Conservation (phyloP, 106 monocot genomes). For the Amphibolis antarctica region DNA sequence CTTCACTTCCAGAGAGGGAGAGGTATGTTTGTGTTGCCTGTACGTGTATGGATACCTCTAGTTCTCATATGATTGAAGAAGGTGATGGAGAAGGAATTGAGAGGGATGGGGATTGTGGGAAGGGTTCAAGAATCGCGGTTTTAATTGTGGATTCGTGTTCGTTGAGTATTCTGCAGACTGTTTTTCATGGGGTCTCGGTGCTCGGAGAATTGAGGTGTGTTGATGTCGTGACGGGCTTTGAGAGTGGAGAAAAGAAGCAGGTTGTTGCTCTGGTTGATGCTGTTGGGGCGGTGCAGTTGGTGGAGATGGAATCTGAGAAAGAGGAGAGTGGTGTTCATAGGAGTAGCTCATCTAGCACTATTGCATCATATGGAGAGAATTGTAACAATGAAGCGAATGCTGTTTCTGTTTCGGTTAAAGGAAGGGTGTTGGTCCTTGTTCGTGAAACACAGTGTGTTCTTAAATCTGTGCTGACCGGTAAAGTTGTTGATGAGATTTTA, state of each 20-base stretch:
- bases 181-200: slow-evolving; percentile 33
- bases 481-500: slow-evolving; percentile 34
- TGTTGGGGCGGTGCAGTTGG: slow-evolving; percentile 31
- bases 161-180: slow-evolving; percentile 38
- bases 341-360: slow-evolving; percentile 16
- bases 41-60: slow-evolving; percentile 9
- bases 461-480: slow-evolving; percentile 32
- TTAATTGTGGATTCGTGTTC: slow-evolving; percentile 51
- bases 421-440: slow-evolving; percentile 39
- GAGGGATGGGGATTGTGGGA: neutral
- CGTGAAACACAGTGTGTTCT: slow-evolving; percentile 31
- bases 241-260: slow-evolving; percentile 7
- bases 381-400: slow-evolving; percentile 9
- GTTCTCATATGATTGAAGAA: neutral
- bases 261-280: slow-evolving; percentile 36
- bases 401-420: slow-evolving; percentile 22
- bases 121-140: slow-evolving; percentile 22
- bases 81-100: slow-evolving; percentile 1
- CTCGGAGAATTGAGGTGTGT: slow-evolving; percentile 33
- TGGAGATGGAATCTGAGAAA: slow-evolving; percentile 23
- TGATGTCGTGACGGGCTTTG: slow-evolving; percentile 11
- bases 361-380: slow-evolving; percentile 14
- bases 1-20: slow-evolving; percentile 21
- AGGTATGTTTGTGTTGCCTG: slow-evolving; percentile 41
- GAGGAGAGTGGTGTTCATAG: slow-evolving; percentile 16